Conservation (phyloP, 2,329 filamentous ascomycete species). For the Aspergillus jensenii region DNA sequence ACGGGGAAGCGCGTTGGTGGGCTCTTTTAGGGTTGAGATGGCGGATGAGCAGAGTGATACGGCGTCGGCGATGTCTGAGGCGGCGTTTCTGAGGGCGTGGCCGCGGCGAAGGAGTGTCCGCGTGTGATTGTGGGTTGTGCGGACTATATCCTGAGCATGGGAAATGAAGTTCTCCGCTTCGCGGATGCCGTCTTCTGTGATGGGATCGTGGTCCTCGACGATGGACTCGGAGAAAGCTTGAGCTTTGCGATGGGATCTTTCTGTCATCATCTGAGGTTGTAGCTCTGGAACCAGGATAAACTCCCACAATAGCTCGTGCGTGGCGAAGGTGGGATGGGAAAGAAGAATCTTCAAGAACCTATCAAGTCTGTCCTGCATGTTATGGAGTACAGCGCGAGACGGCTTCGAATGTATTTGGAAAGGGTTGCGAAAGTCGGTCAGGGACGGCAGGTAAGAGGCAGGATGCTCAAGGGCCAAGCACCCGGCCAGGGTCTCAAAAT, state of each 20-base stretch:
- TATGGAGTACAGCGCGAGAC: conserved; percentile 79
- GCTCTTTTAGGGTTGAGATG: conserved; percentile 50
- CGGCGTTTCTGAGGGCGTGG: conserved; percentile 68
- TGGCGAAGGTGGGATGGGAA: conserved; percentile 86
- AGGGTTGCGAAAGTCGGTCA: conserved; percentile 76
- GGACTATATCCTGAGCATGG: conserved; percentile 85
- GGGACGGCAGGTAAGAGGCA: conserved; percentile 86
- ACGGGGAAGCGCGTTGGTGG: conserved; percentile 63
- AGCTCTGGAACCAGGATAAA: conserved; percentile 97
- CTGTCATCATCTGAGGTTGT: conserved; percentile 83
- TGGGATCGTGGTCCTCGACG: conserved; percentile 81
- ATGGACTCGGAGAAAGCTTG: conserved; percentile 80
- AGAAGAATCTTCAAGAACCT: conserved; percentile 85
- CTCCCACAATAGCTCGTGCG: conserved; percentile 97
- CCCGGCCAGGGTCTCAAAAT: conserved; percentile 87
- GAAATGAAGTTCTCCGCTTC: conserved; percentile 93
- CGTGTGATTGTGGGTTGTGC: conserved; percentile 78
- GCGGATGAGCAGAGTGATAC: conserved; percentile 44
- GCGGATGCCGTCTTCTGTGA: conserved; percentile 67
- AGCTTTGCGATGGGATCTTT: conserved; percentile 83
- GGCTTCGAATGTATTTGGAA: conserved; percentile 93
- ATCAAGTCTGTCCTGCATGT: conserved; percentile 83
- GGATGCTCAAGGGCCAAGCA: conserved; percentile 87
- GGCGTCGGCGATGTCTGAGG: conserved; percentile 49
- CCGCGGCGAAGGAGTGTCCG: conserved; percentile 78